A percentile compares a stretch with the other conserved stretches of the same genome.
Conservation (phyloP, 306 rosid genomes). For the Medicago arabica region DNA sequence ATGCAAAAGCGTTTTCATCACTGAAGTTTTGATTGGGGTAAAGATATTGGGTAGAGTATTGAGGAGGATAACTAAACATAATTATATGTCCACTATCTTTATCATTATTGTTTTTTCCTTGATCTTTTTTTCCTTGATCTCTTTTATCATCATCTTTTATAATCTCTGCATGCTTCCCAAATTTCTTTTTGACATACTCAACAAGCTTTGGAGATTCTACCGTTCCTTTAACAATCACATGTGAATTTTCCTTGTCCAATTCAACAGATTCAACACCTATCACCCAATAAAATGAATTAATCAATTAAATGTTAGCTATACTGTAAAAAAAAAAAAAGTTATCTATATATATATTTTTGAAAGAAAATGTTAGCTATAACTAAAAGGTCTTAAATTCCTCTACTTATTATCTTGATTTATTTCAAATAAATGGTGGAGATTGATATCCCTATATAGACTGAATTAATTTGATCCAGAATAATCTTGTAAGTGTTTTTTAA, state of each 20-base stretch:
- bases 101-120: not conserved
- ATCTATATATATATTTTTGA: too few relatives aligned
- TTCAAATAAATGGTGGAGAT: not conserved
- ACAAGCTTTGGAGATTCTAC: conserved; percentile 55
- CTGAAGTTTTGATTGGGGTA: conserved; percentile 60
- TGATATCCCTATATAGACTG: too few relatives aligned
- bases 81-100: conserved; percentile 7
- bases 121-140: conserved; percentile 10
- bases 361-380: too few relatives aligned
- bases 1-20: conserved; percentile 80
- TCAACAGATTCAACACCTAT: conserved; percentile 68
- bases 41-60: conserved; percentile 52
- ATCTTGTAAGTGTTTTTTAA: too few relatives aligned
- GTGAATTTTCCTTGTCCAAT: conserved; percentile 55
- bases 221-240: conserved; percentile 63
- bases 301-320: not conserved
- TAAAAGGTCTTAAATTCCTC: not conserved
- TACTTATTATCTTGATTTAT: not conserved
- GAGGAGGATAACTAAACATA: conserved; percentile 58
- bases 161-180: conserved; percentile 66
- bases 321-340: too few relatives aligned
- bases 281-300: not conserved
- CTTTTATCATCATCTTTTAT: conserved; percentile 32
- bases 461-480: too few relatives aligned
- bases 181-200: conserved; percentile 50